These are phyloP conservation scores for Phytophthora kernoviae DNA, from an alignment of 352 stramenopile genomes.

Conservation along the genomic window DNA sequence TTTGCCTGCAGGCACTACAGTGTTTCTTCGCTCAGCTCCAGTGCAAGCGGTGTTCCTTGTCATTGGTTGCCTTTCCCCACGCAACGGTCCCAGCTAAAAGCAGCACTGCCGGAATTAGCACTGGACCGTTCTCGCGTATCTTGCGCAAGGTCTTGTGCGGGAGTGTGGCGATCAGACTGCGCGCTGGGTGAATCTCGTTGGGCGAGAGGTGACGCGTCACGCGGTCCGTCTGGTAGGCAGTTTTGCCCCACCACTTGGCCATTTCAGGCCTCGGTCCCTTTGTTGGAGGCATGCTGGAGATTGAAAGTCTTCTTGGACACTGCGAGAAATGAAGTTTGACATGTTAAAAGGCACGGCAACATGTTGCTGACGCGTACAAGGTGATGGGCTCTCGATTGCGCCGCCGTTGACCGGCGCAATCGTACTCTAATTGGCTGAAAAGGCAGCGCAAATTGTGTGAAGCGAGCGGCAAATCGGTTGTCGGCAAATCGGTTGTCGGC, in stretches of 20 bases:
- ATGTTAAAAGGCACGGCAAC: neutral
- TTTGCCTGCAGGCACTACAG: too few species aligned
- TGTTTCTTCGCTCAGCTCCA: too few species aligned
- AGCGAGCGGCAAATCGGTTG: too few species aligned
- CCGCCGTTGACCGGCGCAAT: neutral
- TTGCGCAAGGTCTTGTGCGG: conserved; percentile 73
- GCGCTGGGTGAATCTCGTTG: conserved; percentile 52
- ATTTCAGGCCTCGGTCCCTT: conserved; percentile 15
- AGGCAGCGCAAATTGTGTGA: too few species aligned
- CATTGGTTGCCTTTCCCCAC: conserved; percentile 65
- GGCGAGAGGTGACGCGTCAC: conserved; percentile 66
- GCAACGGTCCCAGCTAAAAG: conserved; percentile 64
- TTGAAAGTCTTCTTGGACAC: neutral
- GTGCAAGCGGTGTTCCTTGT: conserved; percentile 67
- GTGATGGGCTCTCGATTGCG: conserved; percentile 7
- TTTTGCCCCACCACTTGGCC: conserved; percentile 67
- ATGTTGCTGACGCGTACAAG: conserved; percentile 5
- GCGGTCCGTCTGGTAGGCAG: conserved; percentile 49
- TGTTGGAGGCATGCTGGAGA: neutral
- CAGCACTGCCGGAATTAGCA: conserved; percentile 57
- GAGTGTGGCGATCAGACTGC: conserved; percentile 59
- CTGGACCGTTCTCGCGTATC: conserved; percentile 61
- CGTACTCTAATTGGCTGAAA: neutral
- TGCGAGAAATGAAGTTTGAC: conserved; percentile 3
- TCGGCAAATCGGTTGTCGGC: too few species aligned